Evolutionary conservation across 768 basidiomycete species (phyloP).

Genomic region (Suillus alpinus): DNA sequence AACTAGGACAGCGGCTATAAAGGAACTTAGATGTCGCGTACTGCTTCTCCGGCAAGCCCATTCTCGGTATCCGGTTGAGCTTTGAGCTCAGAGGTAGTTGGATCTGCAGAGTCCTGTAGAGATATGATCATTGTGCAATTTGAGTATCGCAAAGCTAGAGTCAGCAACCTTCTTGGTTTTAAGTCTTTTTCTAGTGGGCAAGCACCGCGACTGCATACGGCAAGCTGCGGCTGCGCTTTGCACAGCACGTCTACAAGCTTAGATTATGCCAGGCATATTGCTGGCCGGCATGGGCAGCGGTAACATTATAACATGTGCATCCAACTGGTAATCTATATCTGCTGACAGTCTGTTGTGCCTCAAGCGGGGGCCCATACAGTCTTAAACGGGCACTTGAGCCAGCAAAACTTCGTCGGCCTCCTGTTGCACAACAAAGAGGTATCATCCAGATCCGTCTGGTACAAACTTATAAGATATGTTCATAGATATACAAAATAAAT

Average conservation of each 20-base stretch:
- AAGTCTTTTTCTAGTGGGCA: neutral
- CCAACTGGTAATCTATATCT: neutral
- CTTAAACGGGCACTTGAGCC: too few relatives aligned
- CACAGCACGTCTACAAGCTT: neutral
- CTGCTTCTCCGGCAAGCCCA: neutral
- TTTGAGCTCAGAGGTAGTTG: neutral
- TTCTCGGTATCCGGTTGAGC: too few relatives aligned
- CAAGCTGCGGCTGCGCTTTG: neutral
- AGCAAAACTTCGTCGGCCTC: too few relatives aligned
- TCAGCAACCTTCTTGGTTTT: neutral
- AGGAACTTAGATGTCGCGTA: neutral
- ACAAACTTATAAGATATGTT: too few relatives aligned
- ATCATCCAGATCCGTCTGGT: too few relatives aligned
- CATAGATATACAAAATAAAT: too few relatives aligned
- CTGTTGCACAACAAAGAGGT: too few relatives aligned
- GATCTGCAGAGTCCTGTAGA: neutral
- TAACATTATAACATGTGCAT: neutral
- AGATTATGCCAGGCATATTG: neutral
- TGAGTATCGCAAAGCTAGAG: neutral
- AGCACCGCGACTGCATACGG: too few relatives aligned
- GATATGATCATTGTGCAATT: neutral
- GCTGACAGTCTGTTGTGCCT: neutral
- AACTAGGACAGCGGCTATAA: neutral
- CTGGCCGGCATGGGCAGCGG: too few relatives aligned
- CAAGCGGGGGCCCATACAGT: neutral